Percentiles rank a stretch among this genome's conserved stretches.
Evolutionary conservation across 176 grass and related monocot species (phyloP).

Genomic region (Eremochloa ophiuroides): DNA sequence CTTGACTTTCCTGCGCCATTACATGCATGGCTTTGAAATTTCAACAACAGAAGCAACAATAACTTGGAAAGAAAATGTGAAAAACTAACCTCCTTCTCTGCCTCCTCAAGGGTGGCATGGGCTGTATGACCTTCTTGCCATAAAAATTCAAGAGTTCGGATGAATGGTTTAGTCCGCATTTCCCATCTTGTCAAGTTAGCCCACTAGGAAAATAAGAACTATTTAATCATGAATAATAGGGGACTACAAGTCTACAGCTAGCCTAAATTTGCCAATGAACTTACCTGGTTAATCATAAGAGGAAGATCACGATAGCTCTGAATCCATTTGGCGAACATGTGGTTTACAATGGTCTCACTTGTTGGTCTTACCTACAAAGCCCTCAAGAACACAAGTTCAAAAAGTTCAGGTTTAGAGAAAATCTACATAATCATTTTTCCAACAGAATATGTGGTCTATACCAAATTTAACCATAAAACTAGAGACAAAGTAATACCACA

Average conservation of each 20-base stretch:
- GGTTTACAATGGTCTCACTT: slow-evolving; percentile 99
- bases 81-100: slow-evolving; percentile 80
- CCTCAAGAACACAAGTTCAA: slow-evolving; percentile 66
- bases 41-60: neutral
- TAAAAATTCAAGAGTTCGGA: slow-evolving; percentile 96
- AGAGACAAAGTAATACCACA: slow-evolving; percentile 62
- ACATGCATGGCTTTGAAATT: slow-evolving; percentile 19
- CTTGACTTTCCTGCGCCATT: neutral
- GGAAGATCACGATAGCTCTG: slow-evolving; percentile 96
- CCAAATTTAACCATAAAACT: slow-evolving; percentile 9
- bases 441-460: neutral
- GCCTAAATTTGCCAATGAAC: slow-evolving; percentile 6
- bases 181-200: slow-evolving; percentile 99
- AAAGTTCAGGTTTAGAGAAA: slow-evolving; percentile 35
- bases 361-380: slow-evolving; percentile 95
- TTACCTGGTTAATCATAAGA: slow-evolving; percentile 98
- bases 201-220: slow-evolving; percentile 56
- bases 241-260: neutral
- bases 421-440: neutral
- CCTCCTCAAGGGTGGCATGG: slow-evolving; percentile 88
- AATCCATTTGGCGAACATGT: slow-evolving; percentile 99
- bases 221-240: slow-evolving; percentile 6
- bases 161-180: slow-evolving; percentile 98
- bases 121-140: slow-evolving; percentile 99
- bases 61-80: slow-evolving; percentile 17